These are phyloP conservation scores for Nicotiana tabacum DNA, from an alignment of 257 asterid genomes.

Conservation along the genomic window DNA sequence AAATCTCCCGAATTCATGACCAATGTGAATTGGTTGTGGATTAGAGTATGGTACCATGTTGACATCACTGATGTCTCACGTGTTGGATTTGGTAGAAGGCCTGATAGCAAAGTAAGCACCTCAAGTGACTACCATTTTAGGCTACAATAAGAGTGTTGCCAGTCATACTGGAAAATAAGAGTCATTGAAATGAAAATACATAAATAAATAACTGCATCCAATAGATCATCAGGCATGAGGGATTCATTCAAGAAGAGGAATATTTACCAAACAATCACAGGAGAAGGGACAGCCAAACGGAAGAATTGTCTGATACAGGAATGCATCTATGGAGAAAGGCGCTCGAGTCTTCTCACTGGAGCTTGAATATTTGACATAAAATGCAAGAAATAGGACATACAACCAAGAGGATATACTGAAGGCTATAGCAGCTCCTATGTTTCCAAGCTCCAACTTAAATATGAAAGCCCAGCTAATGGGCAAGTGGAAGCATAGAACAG, in stretches of 20 bases:
- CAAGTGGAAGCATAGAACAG: slow-evolving; percentile 45
- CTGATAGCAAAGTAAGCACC: slow-evolving; percentile 49
- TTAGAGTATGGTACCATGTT: slow-evolving; percentile 37
- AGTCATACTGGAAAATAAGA: background rate
- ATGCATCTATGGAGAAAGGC: slow-evolving; percentile 34
- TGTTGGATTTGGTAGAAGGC: slow-evolving; percentile 53
- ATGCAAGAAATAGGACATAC: slow-evolving; percentile 37
- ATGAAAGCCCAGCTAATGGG: slow-evolving; percentile 46
- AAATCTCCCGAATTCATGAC: background rate
- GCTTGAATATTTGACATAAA: slow-evolving; percentile 33
- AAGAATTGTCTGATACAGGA: slow-evolving; percentile 41
- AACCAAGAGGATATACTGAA: slow-evolving; percentile 49
- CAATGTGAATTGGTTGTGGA: no score
- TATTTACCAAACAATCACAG: slow-evolving; percentile 62
- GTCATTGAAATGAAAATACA: background rate
- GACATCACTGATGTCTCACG: slow-evolving; percentile 68
- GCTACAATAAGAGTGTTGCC: slow-evolving; percentile 21
- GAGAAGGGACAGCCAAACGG: slow-evolving; percentile 52
- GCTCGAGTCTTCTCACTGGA: slow-evolving; percentile 37
- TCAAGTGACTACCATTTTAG: slow-evolving; percentile 74
- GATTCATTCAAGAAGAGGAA: background rate
- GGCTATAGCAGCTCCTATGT: slow-evolving; percentile 47
- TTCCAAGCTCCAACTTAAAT: slow-evolving; percentile 32
- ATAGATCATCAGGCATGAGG: background rate
- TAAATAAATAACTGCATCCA: background rate